Conservation (phyloP, 2,329 filamentous ascomycete genomes). For the Penicillium sp. region DNA sequence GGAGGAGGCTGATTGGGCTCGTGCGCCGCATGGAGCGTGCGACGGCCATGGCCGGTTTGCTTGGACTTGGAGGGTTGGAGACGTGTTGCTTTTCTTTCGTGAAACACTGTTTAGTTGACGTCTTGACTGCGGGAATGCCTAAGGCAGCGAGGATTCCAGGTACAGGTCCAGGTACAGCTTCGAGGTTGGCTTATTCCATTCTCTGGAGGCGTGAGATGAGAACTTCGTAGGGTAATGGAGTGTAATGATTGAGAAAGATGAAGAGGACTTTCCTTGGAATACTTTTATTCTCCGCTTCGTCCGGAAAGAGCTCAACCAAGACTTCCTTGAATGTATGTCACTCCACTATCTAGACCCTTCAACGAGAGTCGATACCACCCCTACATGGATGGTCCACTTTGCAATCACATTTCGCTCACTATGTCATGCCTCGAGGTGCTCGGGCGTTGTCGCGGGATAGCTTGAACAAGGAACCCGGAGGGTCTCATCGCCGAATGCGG, state of each 20-base stretch:
- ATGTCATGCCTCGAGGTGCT: neutral
- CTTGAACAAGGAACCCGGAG: constrained; percentile 12
- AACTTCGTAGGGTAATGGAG: neutral
- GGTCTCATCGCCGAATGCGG: constrained; percentile 16
- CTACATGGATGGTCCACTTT: constrained; percentile 10
- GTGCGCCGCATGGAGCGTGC: constrained; percentile 70
- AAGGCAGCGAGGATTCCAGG: neutral
- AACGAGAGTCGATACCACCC: constrained; percentile 4
- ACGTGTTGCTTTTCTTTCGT: constrained; percentile 15
- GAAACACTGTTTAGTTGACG: constrained; percentile 1
- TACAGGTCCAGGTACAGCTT: neutral
- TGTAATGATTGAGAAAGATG: neutral
- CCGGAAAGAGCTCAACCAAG: constrained; percentile 14
- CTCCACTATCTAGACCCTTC: constrained; percentile 2
- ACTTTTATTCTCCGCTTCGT: constrained; percentile 6
- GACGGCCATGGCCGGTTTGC: constrained; percentile 48
- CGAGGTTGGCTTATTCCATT: neutral
- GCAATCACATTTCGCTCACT: neutral
- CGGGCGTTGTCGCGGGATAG: constrained; percentile 7
- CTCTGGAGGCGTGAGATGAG: neutral
- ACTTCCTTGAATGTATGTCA: constrained; percentile 1
- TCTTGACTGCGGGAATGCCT: constrained; percentile 1
- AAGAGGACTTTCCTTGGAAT: neutral
- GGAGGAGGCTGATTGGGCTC: constrained; percentile 69
- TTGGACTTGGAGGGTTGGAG: constrained; percentile 9